A percentile compares a stretch with the other conserved stretches of the same genome.
phyloP scores from a whole-genome alignment of 208 protist species.

The Trichomonas vaginalis region DNA sequence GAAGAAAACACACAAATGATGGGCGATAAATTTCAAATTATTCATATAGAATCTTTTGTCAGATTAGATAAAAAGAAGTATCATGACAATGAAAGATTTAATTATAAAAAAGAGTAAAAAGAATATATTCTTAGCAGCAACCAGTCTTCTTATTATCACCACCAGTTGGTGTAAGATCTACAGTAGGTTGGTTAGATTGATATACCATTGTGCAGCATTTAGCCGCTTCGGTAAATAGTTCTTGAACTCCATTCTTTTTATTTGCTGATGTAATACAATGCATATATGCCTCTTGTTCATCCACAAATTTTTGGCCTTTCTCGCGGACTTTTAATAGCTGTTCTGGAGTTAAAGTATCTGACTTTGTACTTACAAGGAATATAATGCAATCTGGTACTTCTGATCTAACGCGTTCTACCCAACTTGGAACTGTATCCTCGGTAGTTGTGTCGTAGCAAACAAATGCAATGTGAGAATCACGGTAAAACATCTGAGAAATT shows the following conservation, averaged over 20 bases:
- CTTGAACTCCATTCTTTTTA: background rate
- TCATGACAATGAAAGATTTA: background rate
- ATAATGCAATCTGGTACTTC: background rate
- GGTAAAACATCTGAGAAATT: constrained; percentile 16
- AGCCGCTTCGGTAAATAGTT: background rate
- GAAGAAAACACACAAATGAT: no score
- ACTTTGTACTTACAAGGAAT: background rate
- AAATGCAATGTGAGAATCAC: background rate
- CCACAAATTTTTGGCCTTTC: background rate
- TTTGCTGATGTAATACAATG: background rate
- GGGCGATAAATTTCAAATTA: no score
- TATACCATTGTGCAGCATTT: background rate
- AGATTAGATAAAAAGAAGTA: no score
- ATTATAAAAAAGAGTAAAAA: background rate
- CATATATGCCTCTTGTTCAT: background rate
- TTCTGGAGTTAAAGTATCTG: background rate
- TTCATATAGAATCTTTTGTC: no score
- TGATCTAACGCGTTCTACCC: background rate
- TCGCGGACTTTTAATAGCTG: background rate
- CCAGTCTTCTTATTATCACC: background rate
- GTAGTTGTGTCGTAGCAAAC: background rate
- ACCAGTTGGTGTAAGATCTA: background rate
- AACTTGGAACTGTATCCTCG: background rate
- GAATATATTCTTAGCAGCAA: background rate
- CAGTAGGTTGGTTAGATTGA: background rate